Base-by-base conservation (phyloP, 257 asterid genomes). In the Solanum appendiculatum region DNA sequence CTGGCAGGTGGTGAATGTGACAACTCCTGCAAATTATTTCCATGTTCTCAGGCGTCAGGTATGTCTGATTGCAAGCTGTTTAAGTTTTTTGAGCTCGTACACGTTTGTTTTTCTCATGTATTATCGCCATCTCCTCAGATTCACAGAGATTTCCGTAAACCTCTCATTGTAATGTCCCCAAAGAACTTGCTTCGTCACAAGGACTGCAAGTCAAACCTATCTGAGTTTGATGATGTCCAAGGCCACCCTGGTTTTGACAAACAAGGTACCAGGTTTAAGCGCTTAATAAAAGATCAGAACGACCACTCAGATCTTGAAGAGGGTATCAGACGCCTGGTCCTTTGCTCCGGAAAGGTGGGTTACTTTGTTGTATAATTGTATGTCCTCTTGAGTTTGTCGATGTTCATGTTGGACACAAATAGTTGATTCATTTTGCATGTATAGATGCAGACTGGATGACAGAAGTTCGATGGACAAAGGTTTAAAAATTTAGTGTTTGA, bases 241-340 rank as follows among this genome's bases (percentile, higher is more conserved):
- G 98, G 99, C n/a, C 99, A 96, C 88, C 97, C 98, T 54, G 98
- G 99, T 84, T 96, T 94, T 86, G 98, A 95, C 92, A 96, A 96
- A 88, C 99, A 95, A 92, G 99, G 99, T 63, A 96, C 99, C 91
- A 92, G 99, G 89, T 96, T 96, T 91, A 96, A 96, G 90, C 99
- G 98, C 56, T 96, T 95, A 20, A 95, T 96, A 77, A 96, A 95
- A 90, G 99, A 96, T 91, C 98, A 91, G 90, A 96, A 91, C 84
- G 88, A 88, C 69, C 98, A 95, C 92, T 92, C 96, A 15, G 96
- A 93, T 88, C 96, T 90, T 78, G 98, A 94, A 88, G 97, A 94
- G 92, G 98, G 98, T 86, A 95, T 96, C 85, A 89, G 91, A 85
- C 96, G 98, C 16, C 91, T 96, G 63, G 83, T 95, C 88, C 98